A percentile compares a stretch with the other conserved stretches of the same genome.
These are phyloP conservation scores for Xylaria cubensis DNA, from an alignment of 495 filamentous ascomycete species.

Conservation along the genomic window DNA sequence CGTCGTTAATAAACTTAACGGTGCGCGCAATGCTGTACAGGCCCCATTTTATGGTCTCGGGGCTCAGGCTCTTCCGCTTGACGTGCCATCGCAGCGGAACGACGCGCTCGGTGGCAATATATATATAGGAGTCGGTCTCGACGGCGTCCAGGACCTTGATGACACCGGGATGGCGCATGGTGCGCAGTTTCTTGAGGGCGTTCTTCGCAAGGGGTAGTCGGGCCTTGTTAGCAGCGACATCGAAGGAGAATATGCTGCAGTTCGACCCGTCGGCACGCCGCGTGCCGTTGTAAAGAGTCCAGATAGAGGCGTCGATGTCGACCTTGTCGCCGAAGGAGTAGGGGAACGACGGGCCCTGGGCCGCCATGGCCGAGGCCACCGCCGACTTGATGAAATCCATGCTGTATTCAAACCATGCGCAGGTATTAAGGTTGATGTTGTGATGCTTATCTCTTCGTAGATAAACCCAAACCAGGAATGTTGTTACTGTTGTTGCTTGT, in stretches of 20 bases:
- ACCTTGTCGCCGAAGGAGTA: constrained; percentile 91
- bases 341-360: constrained; percentile 86
- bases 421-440: constrained; percentile 2
- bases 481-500: constrained; percentile 5
- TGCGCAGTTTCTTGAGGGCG: constrained; percentile 88
- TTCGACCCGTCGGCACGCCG: constrained; percentile 89
- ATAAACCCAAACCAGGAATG: neutral
- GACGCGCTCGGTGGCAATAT: constrained; percentile 92
- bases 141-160: constrained; percentile 92
- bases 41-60: constrained; percentile 96
- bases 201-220: constrained; percentile 88
- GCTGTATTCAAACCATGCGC: constrained; percentile 33
- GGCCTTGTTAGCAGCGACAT: constrained; percentile 77
- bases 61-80: constrained; percentile 78
- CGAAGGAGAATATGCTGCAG: constrained; percentile 97
- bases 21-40: constrained; percentile 87
- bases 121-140: constrained; percentile 93
- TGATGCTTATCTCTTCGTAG: neutral
- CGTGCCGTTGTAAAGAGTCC: constrained; percentile 90
- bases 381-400: constrained; percentile 99
- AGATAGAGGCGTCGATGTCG: constrained; percentile 87
- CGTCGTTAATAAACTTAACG: constrained; percentile 93
- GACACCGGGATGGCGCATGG: constrained; percentile 91
- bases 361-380: constrained; percentile 90
- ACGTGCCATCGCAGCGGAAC: constrained; percentile 85